phyloP scores from a whole-genome alignment of 78 protist genomes.

The Capsaspora owczarzaki region DNA sequence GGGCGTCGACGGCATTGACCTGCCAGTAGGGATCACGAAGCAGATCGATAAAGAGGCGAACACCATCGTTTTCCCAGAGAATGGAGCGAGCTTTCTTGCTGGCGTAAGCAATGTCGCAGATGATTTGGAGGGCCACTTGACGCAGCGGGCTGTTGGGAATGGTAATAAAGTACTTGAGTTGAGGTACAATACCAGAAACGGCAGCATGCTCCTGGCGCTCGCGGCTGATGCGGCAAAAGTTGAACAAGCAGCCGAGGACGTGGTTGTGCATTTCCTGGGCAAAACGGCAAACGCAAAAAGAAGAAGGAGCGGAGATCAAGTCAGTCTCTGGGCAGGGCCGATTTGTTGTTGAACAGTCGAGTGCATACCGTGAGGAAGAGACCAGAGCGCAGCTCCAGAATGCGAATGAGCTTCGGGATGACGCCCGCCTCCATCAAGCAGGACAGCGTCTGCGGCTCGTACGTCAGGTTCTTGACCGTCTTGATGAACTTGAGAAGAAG shows the following conservation, averaged over 20 bases:
- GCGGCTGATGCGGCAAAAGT: slow-evolving; percentile 68
- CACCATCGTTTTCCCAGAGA: slow-evolving; percentile 56
- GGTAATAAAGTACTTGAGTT: slow-evolving; percentile 34
- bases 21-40: slow-evolving; percentile 53
- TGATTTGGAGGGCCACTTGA: slow-evolving; percentile 70
- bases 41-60: slow-evolving; percentile 53
- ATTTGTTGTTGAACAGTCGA: background rate
- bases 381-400: slow-evolving; percentile 18
- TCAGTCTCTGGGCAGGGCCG: too few species aligned
- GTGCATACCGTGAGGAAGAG: background rate
- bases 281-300: slow-evolving; percentile 10
- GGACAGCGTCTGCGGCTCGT: slow-evolving; percentile 55
- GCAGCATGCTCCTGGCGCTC: slow-evolving; percentile 83
- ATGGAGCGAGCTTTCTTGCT: slow-evolving; percentile 53
- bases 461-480: slow-evolving; percentile 51
- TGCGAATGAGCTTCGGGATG: slow-evolving; percentile 38
- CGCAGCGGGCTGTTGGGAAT: slow-evolving; percentile 49
- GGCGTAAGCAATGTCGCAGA: slow-evolving; percentile 70
- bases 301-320: background rate
- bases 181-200: slow-evolving; percentile 62
- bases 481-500: slow-evolving; percentile 37
- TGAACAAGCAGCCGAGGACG: slow-evolving; percentile 65
- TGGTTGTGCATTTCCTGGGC: slow-evolving; percentile 44
- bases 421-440: slow-evolving; percentile 53
- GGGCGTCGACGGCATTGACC: slow-evolving; percentile 67